These are phyloP conservation scores for Globisporangium nagaii DNA, from an alignment of 352 stramenopile genomes.

Conservation along the genomic window DNA sequence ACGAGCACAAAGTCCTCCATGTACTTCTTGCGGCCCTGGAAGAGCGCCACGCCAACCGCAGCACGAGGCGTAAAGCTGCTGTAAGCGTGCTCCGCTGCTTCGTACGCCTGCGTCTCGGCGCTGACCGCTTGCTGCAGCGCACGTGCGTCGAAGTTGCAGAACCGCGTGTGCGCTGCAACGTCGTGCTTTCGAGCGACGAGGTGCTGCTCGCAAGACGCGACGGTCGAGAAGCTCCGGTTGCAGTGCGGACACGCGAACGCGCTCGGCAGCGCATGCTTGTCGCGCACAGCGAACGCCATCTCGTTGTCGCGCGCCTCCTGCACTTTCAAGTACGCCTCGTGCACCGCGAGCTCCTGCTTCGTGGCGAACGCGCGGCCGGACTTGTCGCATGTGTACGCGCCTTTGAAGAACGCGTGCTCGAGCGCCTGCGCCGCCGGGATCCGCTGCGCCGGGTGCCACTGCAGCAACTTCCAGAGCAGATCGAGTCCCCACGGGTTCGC, in stretches of 20 bases:
- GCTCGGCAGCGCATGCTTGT: slow-evolving; percentile 44
- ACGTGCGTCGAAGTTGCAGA: slow-evolving; percentile 50
- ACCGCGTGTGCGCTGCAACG: slow-evolving; percentile 21
- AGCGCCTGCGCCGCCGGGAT: slow-evolving; percentile 76
- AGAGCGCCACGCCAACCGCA: slow-evolving; percentile 45
- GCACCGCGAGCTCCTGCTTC: slow-evolving; percentile 42
- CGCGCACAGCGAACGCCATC: slow-evolving; percentile 49
- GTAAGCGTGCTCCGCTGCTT: slow-evolving; percentile 2
- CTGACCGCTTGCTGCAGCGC: slow-evolving; percentile 19
- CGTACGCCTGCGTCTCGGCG: slow-evolving; percentile 12
- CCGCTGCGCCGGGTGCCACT: slow-evolving; percentile 89
- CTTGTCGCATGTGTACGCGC: slow-evolving; percentile 60
- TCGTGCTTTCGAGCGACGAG: slow-evolving; percentile 38
- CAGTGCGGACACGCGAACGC: slow-evolving; percentile 60
- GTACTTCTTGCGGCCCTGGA: slow-evolving; percentile 90
- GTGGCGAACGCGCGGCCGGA: slow-evolving; percentile 67
- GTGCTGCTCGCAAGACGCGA: slow-evolving; percentile 58
- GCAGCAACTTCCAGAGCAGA: slow-evolving; percentile 92
- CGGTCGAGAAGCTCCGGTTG: slow-evolving; percentile 51
- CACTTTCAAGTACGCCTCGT: slow-evolving; percentile 57
- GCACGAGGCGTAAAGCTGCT: not conserved
- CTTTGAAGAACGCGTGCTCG: slow-evolving; percentile 83
- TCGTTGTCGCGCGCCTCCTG: slow-evolving; percentile 39
- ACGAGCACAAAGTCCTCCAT: slow-evolving; percentile 89
- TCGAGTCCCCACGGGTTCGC: slow-evolving; percentile 79